Percentiles rank a stretch among this genome's conserved stretches.
phyloP scores from a whole-genome alignment of 2,329 filamentous ascomycete species.

The Phyllosticta citrichinensis region DNA sequence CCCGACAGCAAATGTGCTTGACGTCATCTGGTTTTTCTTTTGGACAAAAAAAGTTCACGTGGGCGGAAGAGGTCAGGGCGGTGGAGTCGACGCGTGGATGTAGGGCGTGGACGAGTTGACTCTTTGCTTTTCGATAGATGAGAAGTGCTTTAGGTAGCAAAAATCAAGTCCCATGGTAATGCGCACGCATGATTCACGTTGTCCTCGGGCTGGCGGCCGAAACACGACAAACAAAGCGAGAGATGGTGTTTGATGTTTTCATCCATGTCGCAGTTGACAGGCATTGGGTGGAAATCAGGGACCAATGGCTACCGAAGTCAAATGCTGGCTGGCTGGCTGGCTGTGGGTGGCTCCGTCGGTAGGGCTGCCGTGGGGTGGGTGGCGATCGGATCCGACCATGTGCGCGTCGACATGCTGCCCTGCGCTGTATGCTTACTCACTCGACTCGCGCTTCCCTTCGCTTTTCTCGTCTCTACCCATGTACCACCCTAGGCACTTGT shows the following conservation, averaged over 20 bases:
- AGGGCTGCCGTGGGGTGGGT: not conserved
- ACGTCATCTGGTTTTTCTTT: not conserved
- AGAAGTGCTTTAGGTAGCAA: not conserved
- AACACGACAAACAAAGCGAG: not conserved
- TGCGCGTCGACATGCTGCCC: not conserved
- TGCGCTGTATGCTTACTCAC: not conserved
- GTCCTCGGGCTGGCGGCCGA: not conserved
- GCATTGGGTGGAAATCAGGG: not conserved
- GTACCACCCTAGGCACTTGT: not conserved
- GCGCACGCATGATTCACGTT: not conserved
- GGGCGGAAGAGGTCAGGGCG: not conserved
- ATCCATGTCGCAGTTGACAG: not conserved
- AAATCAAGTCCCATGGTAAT: not conserved
- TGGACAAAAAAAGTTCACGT: not conserved
- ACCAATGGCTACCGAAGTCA: not conserved
- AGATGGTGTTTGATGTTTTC: not conserved
- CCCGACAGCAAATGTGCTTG: not conserved
- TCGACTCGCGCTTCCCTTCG: not conserved
- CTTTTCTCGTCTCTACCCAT: constrained; percentile 3
- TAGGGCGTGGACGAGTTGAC: not conserved
- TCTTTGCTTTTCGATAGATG: not conserved
- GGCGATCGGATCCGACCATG: not conserved
- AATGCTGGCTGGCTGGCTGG: too few species aligned
- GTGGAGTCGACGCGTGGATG: not conserved
- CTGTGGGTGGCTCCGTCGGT: not conserved